Conservation (phyloP, 148 eudicot genomes). For the Nepenthes mirabilis region DNA sequence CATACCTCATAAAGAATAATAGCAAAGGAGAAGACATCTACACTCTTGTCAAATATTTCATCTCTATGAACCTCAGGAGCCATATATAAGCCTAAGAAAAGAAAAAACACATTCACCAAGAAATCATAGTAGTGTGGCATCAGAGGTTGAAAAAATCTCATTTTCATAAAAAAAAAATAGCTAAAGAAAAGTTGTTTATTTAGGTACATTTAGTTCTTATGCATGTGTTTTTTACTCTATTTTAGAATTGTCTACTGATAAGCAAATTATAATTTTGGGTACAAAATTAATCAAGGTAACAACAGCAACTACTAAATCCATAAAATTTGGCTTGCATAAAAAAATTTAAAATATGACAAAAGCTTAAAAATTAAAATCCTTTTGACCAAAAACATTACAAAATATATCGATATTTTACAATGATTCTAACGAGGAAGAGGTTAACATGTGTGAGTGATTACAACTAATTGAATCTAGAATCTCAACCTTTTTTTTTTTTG, state of each 20-base stretch:
- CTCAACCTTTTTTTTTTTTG: too few species aligned
- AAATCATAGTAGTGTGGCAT: slow-evolving; percentile 1
- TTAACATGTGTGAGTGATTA: too few species aligned
- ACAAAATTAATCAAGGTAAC: not conserved
- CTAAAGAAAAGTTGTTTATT: not conserved
- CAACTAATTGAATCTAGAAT: too few species aligned
- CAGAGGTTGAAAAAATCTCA: not conserved
- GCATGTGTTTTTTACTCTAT: not conserved
- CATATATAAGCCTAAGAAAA: slow-evolving; percentile 48
- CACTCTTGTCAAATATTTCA: slow-evolving; percentile 81
- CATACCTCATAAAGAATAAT: slow-evolving; percentile 90
- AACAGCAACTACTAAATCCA: not conserved
- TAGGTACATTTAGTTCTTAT: not conserved
- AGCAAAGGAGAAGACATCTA: slow-evolving; percentile 83
- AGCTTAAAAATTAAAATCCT: too few species aligned
- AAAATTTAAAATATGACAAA: too few species aligned
- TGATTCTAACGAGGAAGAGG: too few species aligned
- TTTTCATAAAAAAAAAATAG: not conserved
- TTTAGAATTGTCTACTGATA: not conserved
- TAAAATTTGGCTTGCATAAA: not conserved
- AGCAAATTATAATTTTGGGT: not conserved
- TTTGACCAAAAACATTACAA: too few species aligned
- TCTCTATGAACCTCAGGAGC: slow-evolving; percentile 82
- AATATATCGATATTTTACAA: too few species aligned
- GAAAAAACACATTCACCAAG: slow-evolving; percentile 1